phyloP scores from a whole-genome alignment of 164 flowering plant species.

The Umbellularia californica region DNA sequence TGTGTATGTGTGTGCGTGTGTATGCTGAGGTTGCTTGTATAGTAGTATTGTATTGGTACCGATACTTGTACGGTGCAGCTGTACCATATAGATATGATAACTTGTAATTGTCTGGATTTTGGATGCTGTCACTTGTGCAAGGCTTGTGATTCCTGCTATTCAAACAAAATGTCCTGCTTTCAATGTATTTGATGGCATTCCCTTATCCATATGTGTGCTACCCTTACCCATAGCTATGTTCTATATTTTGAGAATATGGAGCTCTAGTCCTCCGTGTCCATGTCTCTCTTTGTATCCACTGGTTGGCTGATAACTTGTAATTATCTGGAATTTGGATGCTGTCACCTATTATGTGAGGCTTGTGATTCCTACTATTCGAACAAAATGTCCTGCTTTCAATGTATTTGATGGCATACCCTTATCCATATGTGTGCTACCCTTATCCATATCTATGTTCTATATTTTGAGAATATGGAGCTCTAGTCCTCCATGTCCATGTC shows the following conservation, averaged over 20 bases:
- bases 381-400: background rate
- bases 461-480: background rate
- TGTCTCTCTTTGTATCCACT: background rate
- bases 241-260: background rate
- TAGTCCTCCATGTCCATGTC: background rate
- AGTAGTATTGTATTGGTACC: background rate
- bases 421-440: no score
- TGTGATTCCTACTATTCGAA: background rate
- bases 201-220: background rate
- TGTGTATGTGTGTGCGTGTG: background rate
- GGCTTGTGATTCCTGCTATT: background rate
- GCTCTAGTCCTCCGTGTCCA: background rate
- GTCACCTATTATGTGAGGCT: background rate
- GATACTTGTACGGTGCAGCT: background rate
- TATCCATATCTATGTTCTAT: background rate
- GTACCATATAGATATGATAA: background rate
- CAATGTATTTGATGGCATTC: background rate
- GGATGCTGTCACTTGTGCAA: background rate
- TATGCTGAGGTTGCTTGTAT: no score
- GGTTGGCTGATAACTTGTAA: background rate
- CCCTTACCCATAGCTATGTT: background rate
- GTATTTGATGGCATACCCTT: background rate
- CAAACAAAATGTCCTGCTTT: background rate
- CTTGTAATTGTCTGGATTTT: no score
- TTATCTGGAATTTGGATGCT: no score